Evolutionary conservation across 208 protist genomes (phyloP).

Genomic region (Lotmaria passim): DNA sequence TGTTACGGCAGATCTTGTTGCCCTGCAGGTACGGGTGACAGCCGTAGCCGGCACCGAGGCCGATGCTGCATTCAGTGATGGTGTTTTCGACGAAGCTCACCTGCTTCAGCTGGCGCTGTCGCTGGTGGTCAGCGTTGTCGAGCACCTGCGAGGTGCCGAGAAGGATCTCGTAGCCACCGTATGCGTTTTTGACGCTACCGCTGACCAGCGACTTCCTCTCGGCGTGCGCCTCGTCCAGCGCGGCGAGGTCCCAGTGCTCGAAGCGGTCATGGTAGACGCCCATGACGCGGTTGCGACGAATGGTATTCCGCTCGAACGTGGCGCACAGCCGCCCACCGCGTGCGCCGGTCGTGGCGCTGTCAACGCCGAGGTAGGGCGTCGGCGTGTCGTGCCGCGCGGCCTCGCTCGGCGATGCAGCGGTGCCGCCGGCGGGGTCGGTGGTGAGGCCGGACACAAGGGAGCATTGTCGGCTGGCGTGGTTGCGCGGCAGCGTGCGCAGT

Average conservation of each 20-base stretch:
- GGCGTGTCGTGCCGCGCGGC: constrained; percentile 26
- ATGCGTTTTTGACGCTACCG: constrained; percentile 49
- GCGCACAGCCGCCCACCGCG: constrained; percentile 46
- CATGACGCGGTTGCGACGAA: constrained; percentile 74
- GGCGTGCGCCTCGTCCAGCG: constrained; percentile 29
- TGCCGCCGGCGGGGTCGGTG: neutral
- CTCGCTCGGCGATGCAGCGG: neutral
- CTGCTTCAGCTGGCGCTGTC: constrained; percentile 64
- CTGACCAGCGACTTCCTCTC: constrained; percentile 16
- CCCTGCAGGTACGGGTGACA: constrained; percentile 78
- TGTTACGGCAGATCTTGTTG: constrained; percentile 72
- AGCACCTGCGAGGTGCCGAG: constrained; percentile 61
- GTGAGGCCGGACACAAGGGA: neutral
- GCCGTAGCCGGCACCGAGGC: constrained; percentile 66
- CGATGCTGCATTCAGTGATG: constrained; percentile 75
- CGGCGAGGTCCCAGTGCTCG: constrained; percentile 60
- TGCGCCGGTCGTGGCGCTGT: constrained; percentile 11
- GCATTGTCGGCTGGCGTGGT: neutral
- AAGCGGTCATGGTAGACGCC: constrained; percentile 87
- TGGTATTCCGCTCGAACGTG: constrained; percentile 66
- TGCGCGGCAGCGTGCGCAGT: constrained; percentile 42
- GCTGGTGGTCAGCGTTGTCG: constrained; percentile 46
- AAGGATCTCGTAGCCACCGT: constrained; percentile 60
- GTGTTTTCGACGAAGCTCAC: constrained; percentile 78
- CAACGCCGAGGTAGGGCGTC: constrained; percentile 13